phyloP scores from a whole-genome alignment of 2,329 filamentous ascomycete species.

The Tympanopsis confertula region DNA sequence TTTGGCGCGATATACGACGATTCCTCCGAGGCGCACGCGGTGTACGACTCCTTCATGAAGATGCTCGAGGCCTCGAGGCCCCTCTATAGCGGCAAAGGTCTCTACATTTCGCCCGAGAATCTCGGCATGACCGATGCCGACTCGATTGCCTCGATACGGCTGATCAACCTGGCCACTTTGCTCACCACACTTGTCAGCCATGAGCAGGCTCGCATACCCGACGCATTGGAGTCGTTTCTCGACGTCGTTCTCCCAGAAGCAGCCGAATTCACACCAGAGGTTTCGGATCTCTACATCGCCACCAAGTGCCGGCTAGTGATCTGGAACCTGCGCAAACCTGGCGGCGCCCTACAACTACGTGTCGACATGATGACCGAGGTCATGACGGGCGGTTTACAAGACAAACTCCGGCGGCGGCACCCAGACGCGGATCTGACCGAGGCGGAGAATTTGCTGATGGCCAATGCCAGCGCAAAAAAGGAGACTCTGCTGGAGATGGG shows the following conservation, averaged over 20 bases:
- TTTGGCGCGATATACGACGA: conserved; percentile 14
- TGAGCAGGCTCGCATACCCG: conserved; percentile 31
- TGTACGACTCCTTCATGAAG: conserved; percentile 18
- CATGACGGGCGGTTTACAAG: conserved; percentile 43
- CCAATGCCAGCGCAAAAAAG: conserved; percentile 26
- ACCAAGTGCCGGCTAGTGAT: conserved; percentile 40
- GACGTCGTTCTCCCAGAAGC: conserved; percentile 24
- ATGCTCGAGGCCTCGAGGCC: conserved; percentile 18
- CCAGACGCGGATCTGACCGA: conserved; percentile 38
- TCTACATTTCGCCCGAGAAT: conserved; percentile 20
- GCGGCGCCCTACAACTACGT: conserved; percentile 33
- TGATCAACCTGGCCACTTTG: conserved; percentile 36
- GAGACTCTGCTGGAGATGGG: conserved; percentile 37
- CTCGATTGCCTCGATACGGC: conserved; percentile 26
- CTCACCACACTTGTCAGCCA: conserved; percentile 27
- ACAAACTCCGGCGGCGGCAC: conserved; percentile 23
- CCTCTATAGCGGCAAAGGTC: conserved; percentile 18
- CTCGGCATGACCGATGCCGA: conserved; percentile 23
- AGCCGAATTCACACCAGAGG: conserved; percentile 24
- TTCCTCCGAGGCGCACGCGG: conserved; percentile 17
- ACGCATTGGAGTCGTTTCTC: conserved; percentile 11
- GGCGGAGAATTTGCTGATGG: conserved; percentile 33
- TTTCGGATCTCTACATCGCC: conserved; percentile 30
- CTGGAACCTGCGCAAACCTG: conserved; percentile 33
- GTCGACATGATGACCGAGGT: conserved; percentile 43